Conservation (phyloP, 306 rosid species). For the Cucurbita maxima region DNA sequence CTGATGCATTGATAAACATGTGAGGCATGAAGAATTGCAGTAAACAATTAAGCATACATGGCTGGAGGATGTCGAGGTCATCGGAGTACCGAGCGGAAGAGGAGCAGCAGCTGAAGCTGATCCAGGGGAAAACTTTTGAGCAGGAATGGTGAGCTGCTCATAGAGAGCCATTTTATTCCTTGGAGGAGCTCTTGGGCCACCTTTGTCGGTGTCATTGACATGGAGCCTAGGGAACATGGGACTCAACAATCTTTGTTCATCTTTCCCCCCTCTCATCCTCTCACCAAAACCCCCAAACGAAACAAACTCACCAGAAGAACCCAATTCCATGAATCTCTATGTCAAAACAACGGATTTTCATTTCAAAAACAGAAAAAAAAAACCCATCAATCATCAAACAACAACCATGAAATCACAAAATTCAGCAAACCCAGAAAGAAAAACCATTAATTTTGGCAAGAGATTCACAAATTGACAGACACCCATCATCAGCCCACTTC, state of each 20-base stretch:
- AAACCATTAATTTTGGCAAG: neutral
- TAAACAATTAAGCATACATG: conserved; percentile 27
- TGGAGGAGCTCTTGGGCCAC: conserved; percentile 68
- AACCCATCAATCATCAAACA: neutral
- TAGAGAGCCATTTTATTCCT: conserved; percentile 80
- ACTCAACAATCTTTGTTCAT: conserved; percentile 24
- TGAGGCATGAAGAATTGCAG: neutral
- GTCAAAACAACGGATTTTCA: neutral
- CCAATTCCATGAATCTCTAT: neutral
- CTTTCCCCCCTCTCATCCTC: conserved; percentile 30
- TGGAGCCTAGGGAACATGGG: conserved; percentile 71
- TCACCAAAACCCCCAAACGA: conserved; percentile 17
- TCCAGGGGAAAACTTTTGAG: conserved; percentile 31
- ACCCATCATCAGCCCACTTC: conserved; percentile 20
- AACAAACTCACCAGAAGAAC: conserved; percentile 6
- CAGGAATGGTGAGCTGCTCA: conserved; percentile 42
- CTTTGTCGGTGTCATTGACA: conserved; percentile 54
- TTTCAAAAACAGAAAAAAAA: neutral
- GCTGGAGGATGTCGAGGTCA: conserved; percentile 23
- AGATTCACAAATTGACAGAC: neutral
- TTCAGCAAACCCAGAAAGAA: neutral
- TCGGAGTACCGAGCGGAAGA: conserved; percentile 13
- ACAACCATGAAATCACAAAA: neutral
- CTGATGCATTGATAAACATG: neutral
- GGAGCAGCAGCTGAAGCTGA: conserved; percentile 39